These are phyloP conservation scores for Trypanosoma brucei DNA, from an alignment of 208 protist genomes.

Conservation along the genomic window DNA sequence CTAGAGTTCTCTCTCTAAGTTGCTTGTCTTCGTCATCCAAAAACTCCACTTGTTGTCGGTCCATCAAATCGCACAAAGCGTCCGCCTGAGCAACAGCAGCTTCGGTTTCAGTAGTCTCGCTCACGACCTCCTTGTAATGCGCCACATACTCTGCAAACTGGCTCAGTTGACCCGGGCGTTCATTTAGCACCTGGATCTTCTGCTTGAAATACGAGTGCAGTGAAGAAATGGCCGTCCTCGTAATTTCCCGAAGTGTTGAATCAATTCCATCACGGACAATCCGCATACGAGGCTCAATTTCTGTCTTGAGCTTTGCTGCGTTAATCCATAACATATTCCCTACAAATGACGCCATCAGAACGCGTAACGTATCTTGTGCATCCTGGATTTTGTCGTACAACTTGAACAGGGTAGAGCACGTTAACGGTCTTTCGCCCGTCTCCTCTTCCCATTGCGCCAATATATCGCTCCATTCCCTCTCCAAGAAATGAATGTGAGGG, in stretches of 20 bases:
- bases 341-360: constrained; percentile 87
- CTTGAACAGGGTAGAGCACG: constrained; percentile 53
- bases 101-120: constrained; percentile 43
- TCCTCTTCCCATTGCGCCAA: constrained; percentile 72
- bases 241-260: constrained; percentile 64
- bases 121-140: constrained; percentile 78
- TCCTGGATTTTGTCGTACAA: constrained; percentile 77
- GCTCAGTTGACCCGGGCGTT: constrained; percentile 55
- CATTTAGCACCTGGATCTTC: constrained; percentile 81
- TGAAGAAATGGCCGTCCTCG: constrained; percentile 47
- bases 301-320: constrained; percentile 80
- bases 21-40: constrained; percentile 87
- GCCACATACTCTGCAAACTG: constrained; percentile 87
- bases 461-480: constrained; percentile 75
- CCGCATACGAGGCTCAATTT: constrained; percentile 83
- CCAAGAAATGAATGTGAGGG: constrained; percentile 85
- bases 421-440: constrained; percentile 44
- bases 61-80: constrained; percentile 87
- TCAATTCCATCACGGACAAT: constrained; percentile 72
- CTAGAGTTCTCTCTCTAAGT: constrained; percentile 84
- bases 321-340: constrained; percentile 89
- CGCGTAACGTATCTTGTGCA: constrained; percentile 72
- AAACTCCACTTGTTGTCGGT: constrained; percentile 86
- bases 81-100: constrained; percentile 74
- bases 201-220: constrained; percentile 86